Conservation (phyloP, 2,329 filamentous ascomycete genomes). For the Fusarium illudens region DNA sequence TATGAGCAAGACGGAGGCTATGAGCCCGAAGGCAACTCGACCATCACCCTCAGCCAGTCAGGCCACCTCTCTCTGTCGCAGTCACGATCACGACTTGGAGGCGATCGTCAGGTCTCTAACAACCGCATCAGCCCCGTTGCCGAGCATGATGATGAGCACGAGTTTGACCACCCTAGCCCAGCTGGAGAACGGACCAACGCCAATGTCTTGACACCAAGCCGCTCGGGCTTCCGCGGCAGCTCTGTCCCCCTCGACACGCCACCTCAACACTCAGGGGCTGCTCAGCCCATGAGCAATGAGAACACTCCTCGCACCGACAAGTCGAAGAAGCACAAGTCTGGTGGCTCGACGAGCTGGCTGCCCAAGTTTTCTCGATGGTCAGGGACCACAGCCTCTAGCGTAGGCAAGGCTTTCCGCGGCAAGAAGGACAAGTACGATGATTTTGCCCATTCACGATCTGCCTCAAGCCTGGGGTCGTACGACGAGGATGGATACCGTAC, state of each 20-base stretch:
- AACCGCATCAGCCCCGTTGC: slow-evolving; percentile 90
- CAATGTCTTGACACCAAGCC: slow-evolving; percentile 69
- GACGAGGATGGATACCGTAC: slow-evolving; percentile 63
- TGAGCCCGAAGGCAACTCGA: slow-evolving; percentile 82
- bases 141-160: slow-evolving; percentile 80
- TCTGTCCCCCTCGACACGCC: slow-evolving; percentile 67
- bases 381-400: slow-evolving; percentile 90
- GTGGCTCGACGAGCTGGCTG: slow-evolving; percentile 78
- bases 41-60: slow-evolving; percentile 75
- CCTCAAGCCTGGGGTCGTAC: slow-evolving; percentile 75
- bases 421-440: slow-evolving; percentile 69
- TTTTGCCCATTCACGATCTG: slow-evolving; percentile 74
- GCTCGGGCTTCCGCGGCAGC: slow-evolving; percentile 57
- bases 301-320: slow-evolving; percentile 80
- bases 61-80: slow-evolving; percentile 74
- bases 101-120: slow-evolving; percentile 69
- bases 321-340: slow-evolving; percentile 88
- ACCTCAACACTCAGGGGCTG: slow-evolving; percentile 58
- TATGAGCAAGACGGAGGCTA: slow-evolving; percentile 79
- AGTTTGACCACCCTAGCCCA: slow-evolving; percentile 61
- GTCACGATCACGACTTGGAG: slow-evolving; percentile 55
- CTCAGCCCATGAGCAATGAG: slow-evolving; percentile 69
- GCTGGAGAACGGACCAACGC: slow-evolving; percentile 49
- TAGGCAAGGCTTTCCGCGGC: slow-evolving; percentile 77
- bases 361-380: slow-evolving; percentile 98